Conservation (phyloP, 2,329 filamentous ascomycete species). For the Ascochyta koolunga region DNA sequence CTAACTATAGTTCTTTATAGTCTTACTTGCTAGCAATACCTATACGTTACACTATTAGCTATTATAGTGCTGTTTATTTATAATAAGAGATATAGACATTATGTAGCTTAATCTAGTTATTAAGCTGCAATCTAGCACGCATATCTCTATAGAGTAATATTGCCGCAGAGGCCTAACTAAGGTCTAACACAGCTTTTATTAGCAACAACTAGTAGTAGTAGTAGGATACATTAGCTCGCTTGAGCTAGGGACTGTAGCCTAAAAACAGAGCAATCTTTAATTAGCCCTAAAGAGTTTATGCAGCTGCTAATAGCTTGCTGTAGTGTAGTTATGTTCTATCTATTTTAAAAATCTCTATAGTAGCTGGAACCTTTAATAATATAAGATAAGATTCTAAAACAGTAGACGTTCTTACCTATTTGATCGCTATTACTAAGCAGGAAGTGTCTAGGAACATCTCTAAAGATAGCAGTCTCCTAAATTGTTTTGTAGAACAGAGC, state of each 20-base stretch:
- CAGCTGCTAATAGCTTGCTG: slow-evolving; percentile 70
- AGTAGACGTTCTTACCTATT: no score
- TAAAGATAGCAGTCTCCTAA: no score
- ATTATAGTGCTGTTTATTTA: not conserved
- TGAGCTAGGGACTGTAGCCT: slow-evolving; percentile 15
- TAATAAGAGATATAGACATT: not conserved
- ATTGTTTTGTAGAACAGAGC: no score
- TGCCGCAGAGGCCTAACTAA: no score
- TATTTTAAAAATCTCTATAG: slow-evolving; percentile 70
- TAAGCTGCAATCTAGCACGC: not conserved
- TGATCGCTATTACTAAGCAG: no score
- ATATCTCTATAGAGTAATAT: no score
- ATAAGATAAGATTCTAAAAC: no score
- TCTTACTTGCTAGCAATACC: not conserved
- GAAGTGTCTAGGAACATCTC: no score
- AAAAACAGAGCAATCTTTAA: slow-evolving; percentile 59
- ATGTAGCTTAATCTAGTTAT: not conserved
- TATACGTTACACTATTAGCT: not conserved
- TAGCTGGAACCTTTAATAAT: slow-evolving; percentile 59
- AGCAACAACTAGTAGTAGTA: not conserved
- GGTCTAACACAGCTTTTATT: no score
- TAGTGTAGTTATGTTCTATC: slow-evolving; percentile 68
- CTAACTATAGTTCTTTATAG: not conserved
- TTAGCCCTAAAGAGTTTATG: slow-evolving; percentile 63
- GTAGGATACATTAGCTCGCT: not conserved